Evolutionary conservation across 257 asterid species (phyloP), one percentile per base, ranked within the genome.

Genomic region (Voacanga thouarsii): DNA sequence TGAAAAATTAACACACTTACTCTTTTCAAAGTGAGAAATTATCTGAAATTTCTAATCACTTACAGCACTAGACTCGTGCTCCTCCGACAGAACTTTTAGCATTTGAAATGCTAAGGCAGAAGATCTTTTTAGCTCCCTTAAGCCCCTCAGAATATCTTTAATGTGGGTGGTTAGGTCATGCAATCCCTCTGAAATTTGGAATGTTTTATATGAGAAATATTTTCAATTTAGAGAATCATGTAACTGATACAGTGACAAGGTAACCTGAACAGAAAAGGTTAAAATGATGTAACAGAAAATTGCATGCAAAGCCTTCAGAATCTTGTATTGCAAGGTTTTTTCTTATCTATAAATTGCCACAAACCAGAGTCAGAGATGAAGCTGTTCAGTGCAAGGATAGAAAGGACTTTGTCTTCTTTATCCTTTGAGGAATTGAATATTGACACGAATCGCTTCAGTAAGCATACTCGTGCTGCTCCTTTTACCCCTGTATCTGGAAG

Each of bases 381-480:
- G 78, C 87, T 89, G 83, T 87, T 93, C 74, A 93, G 88, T 73
- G 92, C 97, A 79, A 93, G 93, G 96, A 93, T 86, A 79, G 93
- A 72, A 77, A 93, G 92, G 68, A 89, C 91, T 82, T 87, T 84
- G 56, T 90, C 90, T 66, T 92, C 97, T 6, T 77, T 64, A 75
- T 88, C 85, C 73, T 85, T 85, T 28, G 89, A 82, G 21, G 92
- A 86, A 80, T 83, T 90, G 84, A 93, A 90, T 80, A 86, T 69
- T n/a, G 92, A 85, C 44, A 93, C 85, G n/a, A 92, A 92, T 73
- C 53, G 87, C 78, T 88, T 80, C 81, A 92, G 86, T 84, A 93
- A 86, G 80, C 98, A 90, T 60, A 88, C 86, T 26, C 98, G 89
- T 8, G 98, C 98, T 71, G 96, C 96, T 51, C 96, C 96, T 76